These are phyloP conservation scores for Phytophthora foliorum DNA, from an alignment of 352 stramenopile species.

Conservation along the genomic window DNA sequence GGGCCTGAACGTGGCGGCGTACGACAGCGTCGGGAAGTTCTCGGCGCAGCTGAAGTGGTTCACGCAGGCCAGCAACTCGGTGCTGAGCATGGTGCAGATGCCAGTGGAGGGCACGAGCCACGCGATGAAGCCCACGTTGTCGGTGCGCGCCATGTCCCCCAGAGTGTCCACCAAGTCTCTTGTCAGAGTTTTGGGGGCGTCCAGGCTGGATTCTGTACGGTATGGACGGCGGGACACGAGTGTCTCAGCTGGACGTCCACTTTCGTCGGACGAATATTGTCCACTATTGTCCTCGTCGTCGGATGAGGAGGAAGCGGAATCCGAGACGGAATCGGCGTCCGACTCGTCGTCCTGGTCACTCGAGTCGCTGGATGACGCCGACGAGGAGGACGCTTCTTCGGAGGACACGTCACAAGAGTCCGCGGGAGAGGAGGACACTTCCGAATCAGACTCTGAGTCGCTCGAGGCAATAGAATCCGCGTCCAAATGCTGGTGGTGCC, in stretches of 20 bases:
- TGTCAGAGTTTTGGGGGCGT: background rate
- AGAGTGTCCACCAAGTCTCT: conserved; percentile 19
- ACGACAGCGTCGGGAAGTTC: conserved; percentile 87
- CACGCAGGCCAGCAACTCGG: conserved; percentile 72
- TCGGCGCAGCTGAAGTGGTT: conserved; percentile 80
- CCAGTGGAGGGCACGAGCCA: conserved; percentile 79
- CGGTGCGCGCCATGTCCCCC: conserved; percentile 39
- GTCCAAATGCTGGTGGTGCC: conserved; percentile 6
- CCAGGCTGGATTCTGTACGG: too few relatives aligned
- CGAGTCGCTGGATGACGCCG: conserved; percentile 6
- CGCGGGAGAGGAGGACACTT: conserved; percentile 9
- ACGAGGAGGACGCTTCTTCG: conserved; percentile 15
- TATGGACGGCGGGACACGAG: conserved; percentile 6
- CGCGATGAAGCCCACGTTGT: conserved; percentile 76
- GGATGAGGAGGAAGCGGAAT: conserved; percentile 9
- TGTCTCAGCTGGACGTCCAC: conserved; percentile 15
- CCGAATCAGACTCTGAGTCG: conserved; percentile 13
- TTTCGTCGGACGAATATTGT: conserved; percentile 22
- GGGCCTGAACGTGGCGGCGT: conserved; percentile 82
- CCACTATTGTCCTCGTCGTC: conserved; percentile 13
- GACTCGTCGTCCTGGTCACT: conserved; percentile 33
- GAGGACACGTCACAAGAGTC: conserved; percentile 10
- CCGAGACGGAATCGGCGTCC: conserved; percentile 14
- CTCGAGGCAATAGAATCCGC: conserved; percentile 1
- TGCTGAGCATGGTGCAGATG: conserved; percentile 78